A percentile compares a stretch with the other conserved stretches of the same genome.
phyloP scores from a whole-genome alignment of 345 rosid species.

The Euphorbia peplus region DNA sequence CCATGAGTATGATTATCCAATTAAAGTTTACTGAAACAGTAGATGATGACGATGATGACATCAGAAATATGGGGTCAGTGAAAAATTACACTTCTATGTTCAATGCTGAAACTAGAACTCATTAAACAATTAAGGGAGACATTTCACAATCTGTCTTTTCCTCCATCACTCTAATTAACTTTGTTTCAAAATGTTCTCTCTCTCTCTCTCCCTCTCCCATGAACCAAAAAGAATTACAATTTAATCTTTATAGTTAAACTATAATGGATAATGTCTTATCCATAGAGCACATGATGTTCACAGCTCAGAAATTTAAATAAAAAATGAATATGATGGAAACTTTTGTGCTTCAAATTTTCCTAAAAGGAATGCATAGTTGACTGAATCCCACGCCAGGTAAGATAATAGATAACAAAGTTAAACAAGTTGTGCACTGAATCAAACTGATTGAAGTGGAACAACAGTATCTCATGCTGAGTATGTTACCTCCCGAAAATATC shows the following conservation, averaged over 20 bases:
- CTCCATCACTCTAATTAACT: neutral
- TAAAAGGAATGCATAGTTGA: neutral
- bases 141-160: too few species aligned
- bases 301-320: neutral
- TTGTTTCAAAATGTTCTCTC: neutral
- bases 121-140: too few species aligned
- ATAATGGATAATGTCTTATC: neutral
- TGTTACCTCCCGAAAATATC: slow-evolving; percentile 76
- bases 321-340: too few species aligned
- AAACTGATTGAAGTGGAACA: neutral
- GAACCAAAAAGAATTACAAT: neutral
- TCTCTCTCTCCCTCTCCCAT: too few species aligned
- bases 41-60: neutral
- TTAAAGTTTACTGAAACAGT: neutral
- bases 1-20: neutral
- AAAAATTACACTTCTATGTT: neutral
- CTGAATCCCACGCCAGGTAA: neutral
- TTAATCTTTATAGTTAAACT: neutral
- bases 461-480: slow-evolving; percentile 8
- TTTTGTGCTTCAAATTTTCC: neutral
- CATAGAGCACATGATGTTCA: neutral
- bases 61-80: neutral
- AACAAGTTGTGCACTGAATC: neutral
- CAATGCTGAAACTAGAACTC: neutral
- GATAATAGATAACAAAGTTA: neutral